Conservation (phyloP, 2,329 filamentous ascomycete genomes). For the Arthrobotrys iridis region DNA sequence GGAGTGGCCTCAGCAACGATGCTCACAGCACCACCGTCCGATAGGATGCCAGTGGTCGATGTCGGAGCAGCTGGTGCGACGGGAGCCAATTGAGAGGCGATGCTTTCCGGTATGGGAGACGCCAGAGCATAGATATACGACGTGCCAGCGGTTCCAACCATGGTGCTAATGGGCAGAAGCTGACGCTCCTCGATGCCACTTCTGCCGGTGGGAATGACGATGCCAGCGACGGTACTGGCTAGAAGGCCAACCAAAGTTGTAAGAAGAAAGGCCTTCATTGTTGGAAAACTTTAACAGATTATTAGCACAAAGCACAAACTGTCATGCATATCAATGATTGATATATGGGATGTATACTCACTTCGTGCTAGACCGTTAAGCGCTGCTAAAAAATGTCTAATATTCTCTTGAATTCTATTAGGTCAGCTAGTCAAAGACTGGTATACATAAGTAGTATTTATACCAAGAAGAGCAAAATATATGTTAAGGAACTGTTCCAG, state of each 20-base stretch:
- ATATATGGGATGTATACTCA: not conserved
- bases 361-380: too few relatives aligned
- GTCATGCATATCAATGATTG: not conserved
- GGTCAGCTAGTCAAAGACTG: too few relatives aligned
- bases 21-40: not conserved
- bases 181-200: not conserved
- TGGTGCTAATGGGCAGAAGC: constrained; percentile 4
- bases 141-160: not conserved
- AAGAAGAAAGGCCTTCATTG: not conserved
- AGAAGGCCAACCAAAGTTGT: not conserved
- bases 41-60: not conserved
- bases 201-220: constrained; percentile 4
- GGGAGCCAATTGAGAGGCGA: constrained; percentile 1
- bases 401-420: too few relatives aligned
- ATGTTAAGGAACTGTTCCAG: too few relatives aligned
- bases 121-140: constrained; percentile 17
- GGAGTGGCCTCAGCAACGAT: not conserved
- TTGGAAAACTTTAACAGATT: not conserved
- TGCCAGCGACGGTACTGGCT: not conserved
- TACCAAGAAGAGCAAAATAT: too few relatives aligned
- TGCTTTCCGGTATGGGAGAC: not conserved
- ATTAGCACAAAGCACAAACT: not conserved
- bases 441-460: too few relatives aligned
- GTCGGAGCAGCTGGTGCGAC: not conserved
- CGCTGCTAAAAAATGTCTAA: too few relatives aligned